Base-by-base conservation (phyloP, 345 rosid genomes). In the Eucalyptus dawsonii region DNA sequence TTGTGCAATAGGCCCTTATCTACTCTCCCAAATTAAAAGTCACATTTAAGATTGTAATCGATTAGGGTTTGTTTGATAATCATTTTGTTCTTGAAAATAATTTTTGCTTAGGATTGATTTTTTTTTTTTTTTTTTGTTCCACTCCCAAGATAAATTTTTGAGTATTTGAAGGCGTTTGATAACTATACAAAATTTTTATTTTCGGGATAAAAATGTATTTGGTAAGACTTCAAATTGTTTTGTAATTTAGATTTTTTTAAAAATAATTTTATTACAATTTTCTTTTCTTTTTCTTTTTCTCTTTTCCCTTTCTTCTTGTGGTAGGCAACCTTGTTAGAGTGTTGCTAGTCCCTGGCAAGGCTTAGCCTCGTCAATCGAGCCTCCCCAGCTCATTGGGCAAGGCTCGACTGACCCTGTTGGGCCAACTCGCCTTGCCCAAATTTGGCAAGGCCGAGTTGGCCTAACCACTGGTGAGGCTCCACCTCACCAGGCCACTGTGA, bases 401-500 rank as follows among this genome's bases (percentile, higher is more conserved):
- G n/a, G n/a, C n/a, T n/a, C n/a, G n/a, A n/a, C n/a, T n/a, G n/a
- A n/a, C n/a, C n/a, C n/a, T n/a, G n/a, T n/a, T n/a, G n/a, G n/a
- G n/a, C n/a, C n/a, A n/a, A n/a, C n/a, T n/a, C n/a, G 5, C 25
- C 25, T 53, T 53, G 5, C 5, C 11, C 0, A 53, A 0, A 53
- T 53, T 19, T 53, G 58, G 58, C 25, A 53, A 53, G 58, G 25
- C 25, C 2, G 2, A 53, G 25, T 8, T 19, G 11, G 5, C 58
- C 58, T 19, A 53, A 0, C 11, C 58, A 53, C 11, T 0, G 0
- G 1, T 53, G 11, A 53, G 58, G 10, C 24, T 53, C 58, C 58
- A 19, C 25, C 25, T 53, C 2, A 0, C 0, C 1, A 0, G 58
- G 58, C 25, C 11, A 19, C 2, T 0, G 0, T 0, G 11, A 53